phyloP scores from a whole-genome alignment of 805 yeast genomes.

The Trichomonascus vanleenenianus region DNA sequence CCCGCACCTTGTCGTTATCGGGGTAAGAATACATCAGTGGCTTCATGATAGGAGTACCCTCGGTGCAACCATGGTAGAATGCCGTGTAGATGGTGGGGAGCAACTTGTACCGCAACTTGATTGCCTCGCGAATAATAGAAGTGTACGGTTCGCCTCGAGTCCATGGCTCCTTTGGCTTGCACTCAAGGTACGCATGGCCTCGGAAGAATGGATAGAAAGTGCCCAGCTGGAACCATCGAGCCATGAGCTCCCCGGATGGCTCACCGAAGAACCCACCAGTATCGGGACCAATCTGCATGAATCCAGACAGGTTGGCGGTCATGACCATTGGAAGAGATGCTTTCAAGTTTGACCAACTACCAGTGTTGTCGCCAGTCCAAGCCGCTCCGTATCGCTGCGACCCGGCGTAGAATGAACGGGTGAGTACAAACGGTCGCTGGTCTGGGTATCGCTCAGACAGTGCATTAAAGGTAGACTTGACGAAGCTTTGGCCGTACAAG shows the following conservation, averaged over 20 bases:
- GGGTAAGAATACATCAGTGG: conserved; percentile 26
- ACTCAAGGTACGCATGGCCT: conserved; percentile 91
- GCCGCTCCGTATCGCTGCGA: conserved; percentile 84
- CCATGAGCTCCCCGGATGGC: conserved; percentile 68
- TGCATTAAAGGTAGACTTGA: conserved; percentile 68
- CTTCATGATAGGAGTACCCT: conserved; percentile 58
- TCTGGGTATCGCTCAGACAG: conserved; percentile 42
- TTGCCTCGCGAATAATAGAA: conserved; percentile 55
- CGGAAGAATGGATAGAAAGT: conserved; percentile 93
- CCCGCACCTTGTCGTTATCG: conserved; percentile 38
- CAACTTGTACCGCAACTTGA: conserved; percentile 61
- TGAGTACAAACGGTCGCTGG: conserved; percentile 75
- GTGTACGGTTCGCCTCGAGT: conserved; percentile 68
- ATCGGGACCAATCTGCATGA: conserved; percentile 91
- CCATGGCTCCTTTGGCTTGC: conserved; percentile 89
- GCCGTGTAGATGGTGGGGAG: conserved; percentile 73
- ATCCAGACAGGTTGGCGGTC: conserved; percentile 69
- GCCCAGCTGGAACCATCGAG: conserved; percentile 93
- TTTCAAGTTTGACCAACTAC: conserved; percentile 78
- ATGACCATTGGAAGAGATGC: conserved; percentile 80
- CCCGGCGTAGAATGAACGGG: conserved; percentile 81
- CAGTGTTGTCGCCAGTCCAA: conserved; percentile 96
- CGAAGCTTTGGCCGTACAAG: conserved; percentile 67
- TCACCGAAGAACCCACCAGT: conserved; percentile 93
- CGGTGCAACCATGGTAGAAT: conserved; percentile 52